Evolutionary conservation across 2,329 filamentous ascomycete species (phyloP), one percentile per base, ranked within the genome.

Genomic region (Colletotrichum camelliae): DNA sequence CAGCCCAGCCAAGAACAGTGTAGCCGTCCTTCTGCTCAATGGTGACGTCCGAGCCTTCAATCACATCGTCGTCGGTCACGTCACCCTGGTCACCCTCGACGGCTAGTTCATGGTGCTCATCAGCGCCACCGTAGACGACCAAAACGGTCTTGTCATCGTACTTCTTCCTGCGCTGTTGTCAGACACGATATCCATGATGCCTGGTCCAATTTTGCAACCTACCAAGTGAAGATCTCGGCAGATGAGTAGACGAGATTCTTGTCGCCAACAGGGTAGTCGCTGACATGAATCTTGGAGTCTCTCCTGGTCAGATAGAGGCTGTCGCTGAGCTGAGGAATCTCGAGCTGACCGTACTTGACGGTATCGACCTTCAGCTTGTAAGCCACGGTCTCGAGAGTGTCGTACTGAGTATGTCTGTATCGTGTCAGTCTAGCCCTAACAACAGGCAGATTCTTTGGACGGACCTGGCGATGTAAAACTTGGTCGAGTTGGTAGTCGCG

Each of bases 261-360:
- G 27, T 88, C 87, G 2, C 89, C 91, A 64, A 94, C 83, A 58
- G 90, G 86, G 76, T 93, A 94, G 80, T 94, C 90, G 10, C 89
- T 91, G 15, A 93, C 90, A 79, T 92, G 90, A 72, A 93, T 88
- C 82, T 89, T 93, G 2, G 91, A 91, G 80, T 94, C 92, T 57
- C 92, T 85, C 0, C 92, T 89, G 57, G 88, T 88, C 7, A 94
- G 81, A 2, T 87, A 88, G 16, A 94, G 84, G 7, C 83, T 87
- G 7, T 87, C 88, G 27, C 88, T 89, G 4, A 90, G 83, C 75
- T 91, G 89, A 1, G 92, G 92, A 24, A 93, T 85, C 0, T 87
- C 88, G 8, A 92, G 80, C 60, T 86, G 86, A 8, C 91, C 90
- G 18, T 65, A 64, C 35, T 86, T 81, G 65, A 87, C 89, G 0